Base-by-base conservation (phyloP, 1,284 basidiomycete genomes). In the Peniophora sp. region DNA sequence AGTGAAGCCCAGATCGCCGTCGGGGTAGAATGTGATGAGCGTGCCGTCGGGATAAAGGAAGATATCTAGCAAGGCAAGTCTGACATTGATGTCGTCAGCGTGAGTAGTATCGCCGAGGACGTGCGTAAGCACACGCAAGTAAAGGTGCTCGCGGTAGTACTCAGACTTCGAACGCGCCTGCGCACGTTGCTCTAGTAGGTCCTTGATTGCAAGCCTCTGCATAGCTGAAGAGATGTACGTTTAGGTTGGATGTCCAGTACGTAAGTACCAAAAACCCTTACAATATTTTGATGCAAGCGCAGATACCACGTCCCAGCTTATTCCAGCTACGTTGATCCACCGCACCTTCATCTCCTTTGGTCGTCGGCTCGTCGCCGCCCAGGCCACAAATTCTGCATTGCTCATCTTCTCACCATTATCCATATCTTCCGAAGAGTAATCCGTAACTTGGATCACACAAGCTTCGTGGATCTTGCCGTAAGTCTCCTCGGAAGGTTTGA, bases 291-390 rank as follows among this genome's bases (percentile, higher is more conserved):
- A 64, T 17, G 83, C 78, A 35, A 86, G 61, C 1, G 77, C 72
- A 57, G 79, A 83, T 54, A 87, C 71, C 11, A 87, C 79, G 60
- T 85, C 83, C 82, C 83, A 87, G 54, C 78, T 83, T 48, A 86
- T 69, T 2, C 83, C 84, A 5, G 77, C 79, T 49, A 86, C 71
- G 55, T 85, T 85, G 53, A 87, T 84, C 84, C 83, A 87, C 34
- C 84, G 66, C 64, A 3, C 38, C 5, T 41, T n/a, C 19, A 53
- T 78, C 74, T 48, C 72, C 66, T 32, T 59, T 59, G 49, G 71
- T 69, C 5, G 71, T 71, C 3, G 51, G 55, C 10, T 62, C 56
- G 53, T 76, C 68, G 2, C 65, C 58, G 61, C 86, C 66, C 54
- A 81, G 66, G 6, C 72, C 63, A 78, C 62, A 59, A 86, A 79